Evolutionary conservation across 23 red algal species (phyloP).

Genomic region (Gracilaria domingensis): DNA sequence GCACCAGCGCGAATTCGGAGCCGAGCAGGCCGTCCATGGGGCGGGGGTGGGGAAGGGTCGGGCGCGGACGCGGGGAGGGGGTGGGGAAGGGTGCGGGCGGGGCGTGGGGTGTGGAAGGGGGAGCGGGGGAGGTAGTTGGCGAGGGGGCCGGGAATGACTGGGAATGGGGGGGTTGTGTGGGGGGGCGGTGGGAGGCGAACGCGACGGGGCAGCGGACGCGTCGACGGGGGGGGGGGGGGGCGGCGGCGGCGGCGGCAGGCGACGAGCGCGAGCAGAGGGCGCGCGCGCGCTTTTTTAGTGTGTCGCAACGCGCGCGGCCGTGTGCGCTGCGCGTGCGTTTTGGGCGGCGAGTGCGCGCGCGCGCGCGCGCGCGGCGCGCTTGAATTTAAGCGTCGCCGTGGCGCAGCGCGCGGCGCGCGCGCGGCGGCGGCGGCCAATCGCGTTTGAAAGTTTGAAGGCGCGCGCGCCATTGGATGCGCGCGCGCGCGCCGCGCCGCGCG

Average conservation of each 20-base stretch:
- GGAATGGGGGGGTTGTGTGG: not conserved
- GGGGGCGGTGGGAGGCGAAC: not conserved
- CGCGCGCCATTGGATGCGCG: constrained; percentile 1
- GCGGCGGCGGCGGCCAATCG: not conserved
- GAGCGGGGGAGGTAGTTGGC: no score
- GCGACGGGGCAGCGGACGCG: not conserved
- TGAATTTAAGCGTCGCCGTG: not conserved
- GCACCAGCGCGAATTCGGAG: constrained; percentile 63
- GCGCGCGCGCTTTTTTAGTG: not conserved
- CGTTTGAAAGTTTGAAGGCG: not conserved
- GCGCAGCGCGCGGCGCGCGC: not conserved
- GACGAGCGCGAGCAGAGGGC: not conserved
- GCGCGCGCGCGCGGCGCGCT: not conserved
- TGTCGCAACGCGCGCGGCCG: not conserved
- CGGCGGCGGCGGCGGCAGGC: not conserved
- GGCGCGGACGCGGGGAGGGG: not conserved
- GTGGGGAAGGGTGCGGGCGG: not conserved
- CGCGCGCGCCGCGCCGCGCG: not conserved
- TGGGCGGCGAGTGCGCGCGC: no score
- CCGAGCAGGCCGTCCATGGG: constrained; percentile 60
- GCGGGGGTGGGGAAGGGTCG: not conserved
- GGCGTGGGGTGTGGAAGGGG: not conserved
- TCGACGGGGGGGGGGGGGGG: not conserved
- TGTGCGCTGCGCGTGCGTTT: no score
- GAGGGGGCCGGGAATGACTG: not conserved